phyloP scores from a whole-genome alignment of 2,329 filamentous ascomycete genomes.

The Aureobasidium subglaciale region DNA sequence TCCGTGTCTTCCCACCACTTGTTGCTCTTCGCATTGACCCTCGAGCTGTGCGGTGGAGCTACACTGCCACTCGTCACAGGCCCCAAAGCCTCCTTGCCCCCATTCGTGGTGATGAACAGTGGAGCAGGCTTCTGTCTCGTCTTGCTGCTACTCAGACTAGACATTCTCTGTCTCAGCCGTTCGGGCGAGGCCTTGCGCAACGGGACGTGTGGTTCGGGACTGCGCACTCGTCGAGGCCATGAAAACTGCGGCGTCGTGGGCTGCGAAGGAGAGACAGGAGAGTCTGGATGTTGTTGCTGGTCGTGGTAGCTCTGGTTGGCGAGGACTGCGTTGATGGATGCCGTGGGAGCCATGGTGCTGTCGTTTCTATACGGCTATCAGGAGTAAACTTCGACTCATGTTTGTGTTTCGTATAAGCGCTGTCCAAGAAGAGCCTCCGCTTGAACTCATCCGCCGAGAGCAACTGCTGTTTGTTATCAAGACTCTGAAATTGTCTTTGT shows the following conservation, averaged over 20 bases:
- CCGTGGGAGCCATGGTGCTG: slow-evolving; percentile 1
- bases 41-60: slow-evolving; percentile 1
- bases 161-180: slow-evolving; percentile 28
- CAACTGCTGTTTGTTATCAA: no score
- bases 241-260: slow-evolving; percentile 5
- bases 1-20: slow-evolving; percentile 6
- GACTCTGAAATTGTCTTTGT: no score
- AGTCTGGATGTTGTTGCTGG: not conserved
- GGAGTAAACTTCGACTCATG: not conserved
- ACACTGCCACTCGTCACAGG: not conserved
- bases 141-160: not conserved
- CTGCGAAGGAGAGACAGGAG: not conserved
- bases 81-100: not conserved
- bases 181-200: slow-evolving; percentile 36
- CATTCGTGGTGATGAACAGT: slow-evolving; percentile 7
- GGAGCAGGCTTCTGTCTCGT: not conserved
- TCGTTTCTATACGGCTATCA: not conserved
- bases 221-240: slow-evolving; percentile 18
- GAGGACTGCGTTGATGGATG: slow-evolving; percentile 10
- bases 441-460: no score
- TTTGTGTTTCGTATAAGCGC: slow-evolving; percentile 9
- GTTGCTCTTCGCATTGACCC: slow-evolving; percentile 7
- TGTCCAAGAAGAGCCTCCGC: not conserved
- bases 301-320: not conserved
- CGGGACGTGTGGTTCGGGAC: slow-evolving; percentile 35